Percentiles rank a stretch among this genome's conserved stretches.
Evolutionary conservation across 306 rosid species (phyloP).

Genomic region (Trichosanthes truncata): DNA sequence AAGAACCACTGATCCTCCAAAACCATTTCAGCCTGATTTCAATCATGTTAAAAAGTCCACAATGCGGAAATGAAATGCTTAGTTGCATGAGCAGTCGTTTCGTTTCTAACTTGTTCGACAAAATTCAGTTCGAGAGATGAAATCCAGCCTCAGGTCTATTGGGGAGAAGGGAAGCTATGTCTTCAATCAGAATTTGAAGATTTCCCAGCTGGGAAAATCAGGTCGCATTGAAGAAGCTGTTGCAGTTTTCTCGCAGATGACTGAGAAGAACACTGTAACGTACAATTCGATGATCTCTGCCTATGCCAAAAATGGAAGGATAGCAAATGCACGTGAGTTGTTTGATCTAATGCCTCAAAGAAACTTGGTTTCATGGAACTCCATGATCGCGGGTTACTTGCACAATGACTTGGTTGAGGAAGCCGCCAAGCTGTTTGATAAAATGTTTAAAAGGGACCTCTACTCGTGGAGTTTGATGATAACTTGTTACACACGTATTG

Average conservation of each 20-base stretch:
- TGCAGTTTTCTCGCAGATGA: constrained; percentile 37
- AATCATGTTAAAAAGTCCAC: neutral
- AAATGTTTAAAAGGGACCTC: constrained; percentile 48
- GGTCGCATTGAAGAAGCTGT: constrained; percentile 64
- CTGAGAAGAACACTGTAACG: constrained; percentile 52
- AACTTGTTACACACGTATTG: constrained; percentile 51
- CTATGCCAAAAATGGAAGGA: constrained; percentile 52
- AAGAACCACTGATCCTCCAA: neutral
- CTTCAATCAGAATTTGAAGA: constrained; percentile 38
- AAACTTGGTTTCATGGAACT: constrained; percentile 73
- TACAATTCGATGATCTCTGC: constrained; percentile 80
- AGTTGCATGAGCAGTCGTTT: neutral
- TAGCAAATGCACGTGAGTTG: constrained; percentile 46
- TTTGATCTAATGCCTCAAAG: constrained; percentile 52
- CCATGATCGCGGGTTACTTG: constrained; percentile 65
- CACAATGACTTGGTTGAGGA: constrained; percentile 44
- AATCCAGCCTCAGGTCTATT: constrained; percentile 24
- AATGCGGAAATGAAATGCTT: neutral
- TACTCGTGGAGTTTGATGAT: constrained; percentile 79
- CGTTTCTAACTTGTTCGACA: neutral
- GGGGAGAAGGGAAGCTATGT: constrained; percentile 40
- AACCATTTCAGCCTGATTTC: neutral
- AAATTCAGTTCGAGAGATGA: neutral
- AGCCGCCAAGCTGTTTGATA: constrained; percentile 42
- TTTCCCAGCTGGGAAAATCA: constrained; percentile 49